Percentiles rank a stretch among this genome's conserved stretches.
Conservation (phyloP, 768 basidiomycete genomes). For the Candolleomyces efflorescens region DNA sequence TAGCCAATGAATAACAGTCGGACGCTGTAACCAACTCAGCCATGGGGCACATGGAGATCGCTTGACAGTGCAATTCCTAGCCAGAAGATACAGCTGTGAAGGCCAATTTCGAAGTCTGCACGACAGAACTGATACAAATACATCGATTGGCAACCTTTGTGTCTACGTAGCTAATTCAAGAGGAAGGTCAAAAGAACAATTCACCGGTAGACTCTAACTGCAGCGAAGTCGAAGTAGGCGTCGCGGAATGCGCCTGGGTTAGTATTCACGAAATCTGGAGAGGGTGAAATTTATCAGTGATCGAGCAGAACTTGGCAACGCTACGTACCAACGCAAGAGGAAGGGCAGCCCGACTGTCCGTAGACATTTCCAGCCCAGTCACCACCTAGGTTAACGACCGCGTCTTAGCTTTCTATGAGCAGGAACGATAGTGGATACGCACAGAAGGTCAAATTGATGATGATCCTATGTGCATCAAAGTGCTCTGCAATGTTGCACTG, state of each 20-base stretch:
- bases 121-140: no score
- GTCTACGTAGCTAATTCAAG: no score
- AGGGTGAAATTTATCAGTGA: background rate
- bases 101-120: no score
- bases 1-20: slow-evolving; percentile 49
- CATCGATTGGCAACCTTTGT: no score
- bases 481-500: slow-evolving; percentile 3
- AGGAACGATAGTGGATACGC: background rate
- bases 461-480: slow-evolving; percentile 10
- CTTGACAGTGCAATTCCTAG: no score
- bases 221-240: slow-evolving; percentile 66
- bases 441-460: slow-evolving; percentile 7
- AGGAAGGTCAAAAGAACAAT: no score
- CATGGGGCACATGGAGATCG: slow-evolving; percentile 62
- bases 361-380: slow-evolving; percentile 27
- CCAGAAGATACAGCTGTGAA: no score
- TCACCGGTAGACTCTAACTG: slow-evolving; percentile 31
- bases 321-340: background rate
- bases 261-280: slow-evolving; percentile 37
- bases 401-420: background rate
- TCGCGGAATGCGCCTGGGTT: slow-evolving; percentile 56
- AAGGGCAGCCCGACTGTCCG: slow-evolving; percentile 41
- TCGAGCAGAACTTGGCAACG: no score
- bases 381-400: slow-evolving; percentile 2
- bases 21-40: slow-evolving; percentile 78